A percentile compares a stretch with the other conserved stretches of the same genome.
phyloP scores from a whole-genome alignment of 1,139 yeast species.

The Taphrina wiesneri region DNA sequence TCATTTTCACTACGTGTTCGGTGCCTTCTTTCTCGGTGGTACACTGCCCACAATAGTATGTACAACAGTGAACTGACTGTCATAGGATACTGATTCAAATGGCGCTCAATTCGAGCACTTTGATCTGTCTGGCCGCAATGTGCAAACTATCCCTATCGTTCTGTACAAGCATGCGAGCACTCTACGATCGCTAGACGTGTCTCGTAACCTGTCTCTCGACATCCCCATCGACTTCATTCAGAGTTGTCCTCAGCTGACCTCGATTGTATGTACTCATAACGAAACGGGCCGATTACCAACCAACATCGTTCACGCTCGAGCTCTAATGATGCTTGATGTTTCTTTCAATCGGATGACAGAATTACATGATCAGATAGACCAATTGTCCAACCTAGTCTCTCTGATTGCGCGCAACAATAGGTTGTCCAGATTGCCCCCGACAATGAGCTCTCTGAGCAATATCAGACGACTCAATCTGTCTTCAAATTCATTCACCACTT shows the following conservation, averaged over 20 bases:
- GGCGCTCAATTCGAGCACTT: slow-evolving; percentile 77
- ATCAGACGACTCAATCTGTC: slow-evolving; percentile 70
- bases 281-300: slow-evolving; percentile 74
- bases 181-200: slow-evolving; percentile 77
- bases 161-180: slow-evolving; percentile 80
- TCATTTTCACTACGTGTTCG: slow-evolving; percentile 45
- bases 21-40: slow-evolving; percentile 33
- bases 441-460: slow-evolving; percentile 58
- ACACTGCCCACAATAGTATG: neutral
- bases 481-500: slow-evolving; percentile 69
- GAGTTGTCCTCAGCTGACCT: slow-evolving; percentile 69
- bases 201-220: slow-evolving; percentile 81
- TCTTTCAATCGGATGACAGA: slow-evolving; percentile 46
- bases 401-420: slow-evolving; percentile 61
- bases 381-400: slow-evolving; percentile 36
- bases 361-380: slow-evolving; percentile 36
- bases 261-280: slow-evolving; percentile 68
- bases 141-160: slow-evolving; percentile 81
- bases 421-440: slow-evolving; percentile 62
- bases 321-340: slow-evolving; percentile 68
- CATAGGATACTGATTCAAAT: slow-evolving; percentile 50
- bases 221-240: slow-evolving; percentile 85
- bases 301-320: slow-evolving; percentile 67
- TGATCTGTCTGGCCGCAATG: slow-evolving; percentile 68
- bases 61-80: neutral